These are phyloP conservation scores for Linum tenue DNA, from an alignment of 345 rosid genomes.

Conservation along the genomic window DNA sequence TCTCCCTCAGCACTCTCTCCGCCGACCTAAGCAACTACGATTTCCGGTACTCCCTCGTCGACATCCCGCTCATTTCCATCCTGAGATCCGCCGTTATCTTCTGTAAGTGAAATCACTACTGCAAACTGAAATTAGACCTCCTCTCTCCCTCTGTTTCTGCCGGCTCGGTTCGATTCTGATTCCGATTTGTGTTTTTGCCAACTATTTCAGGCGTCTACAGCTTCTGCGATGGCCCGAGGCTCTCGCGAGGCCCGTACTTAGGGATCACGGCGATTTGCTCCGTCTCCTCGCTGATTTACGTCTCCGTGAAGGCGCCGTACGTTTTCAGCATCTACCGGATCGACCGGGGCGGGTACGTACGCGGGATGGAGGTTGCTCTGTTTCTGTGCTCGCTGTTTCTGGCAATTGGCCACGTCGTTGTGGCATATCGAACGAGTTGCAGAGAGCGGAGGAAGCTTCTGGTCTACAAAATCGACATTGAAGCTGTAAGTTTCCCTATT, in stretches of 20 bases:
- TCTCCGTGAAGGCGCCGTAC: conserved; percentile 66
- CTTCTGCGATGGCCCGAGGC: conserved; percentile 68
- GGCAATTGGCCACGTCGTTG: conserved; percentile 65
- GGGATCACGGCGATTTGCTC: conserved; percentile 65
- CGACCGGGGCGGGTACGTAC: conserved; percentile 33
- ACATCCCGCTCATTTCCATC: conserved; percentile 53
- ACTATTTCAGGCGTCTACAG: conserved; percentile 59
- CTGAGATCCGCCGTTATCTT: conserved; percentile 70
- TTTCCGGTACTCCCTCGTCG: conserved; percentile 1
- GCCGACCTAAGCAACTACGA: conserved; percentile 26
- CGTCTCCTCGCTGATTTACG: conserved; percentile 51
- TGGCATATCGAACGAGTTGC: conserved; percentile 81
- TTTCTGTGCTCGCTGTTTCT: conserved; percentile 52
- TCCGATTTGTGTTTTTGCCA: not conserved
- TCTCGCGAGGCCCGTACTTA: conserved; percentile 72
- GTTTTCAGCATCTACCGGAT: conserved; percentile 40
- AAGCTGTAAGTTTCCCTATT: conserved; percentile 61
- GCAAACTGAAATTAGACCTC: too few species aligned
- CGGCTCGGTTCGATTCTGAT: not conserved
- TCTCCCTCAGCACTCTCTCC: conserved; percentile 19
- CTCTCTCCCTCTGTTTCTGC: not conserved
- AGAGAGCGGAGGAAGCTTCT: conserved; percentile 82
- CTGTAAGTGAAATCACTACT: conserved; percentile 41
- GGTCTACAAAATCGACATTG: conserved; percentile 90
- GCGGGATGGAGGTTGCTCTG: conserved; percentile 59